Evolutionary conservation across 169 alveolate species (phyloP), one percentile per base, ranked within the genome.

Genomic region (Plasmodium yoelii): DNA sequence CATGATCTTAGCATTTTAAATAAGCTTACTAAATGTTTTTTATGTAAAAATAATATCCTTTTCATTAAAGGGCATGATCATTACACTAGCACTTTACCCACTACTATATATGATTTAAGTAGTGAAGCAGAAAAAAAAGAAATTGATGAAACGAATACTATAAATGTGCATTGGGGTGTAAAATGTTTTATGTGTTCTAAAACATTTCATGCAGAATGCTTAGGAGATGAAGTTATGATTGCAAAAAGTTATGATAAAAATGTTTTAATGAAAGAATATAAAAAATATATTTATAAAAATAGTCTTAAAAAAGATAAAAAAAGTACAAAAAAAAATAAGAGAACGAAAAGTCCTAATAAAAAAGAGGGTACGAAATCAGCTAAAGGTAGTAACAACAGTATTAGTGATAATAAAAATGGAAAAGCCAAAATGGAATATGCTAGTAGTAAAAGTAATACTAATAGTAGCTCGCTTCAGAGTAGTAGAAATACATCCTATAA

Each of bases 41-140:
- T 67, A 51, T 80, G 90, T 80, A 65, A 65, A 44, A 53, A 34
- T 15, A 67, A 13, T 22, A 80, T 80, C n/a, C 65, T 65, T 3
- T 67, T 80, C 49, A 80, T 80, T 15, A 80, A 80, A 53, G 90
- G 90, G 6, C 71, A 80, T 67, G 90, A 80, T 12, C 90, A 80
- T 80, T 80, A 80, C 61, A 80, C 84, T 7, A 65, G 28, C 47
- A 80, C 34, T 47, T 61, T 80, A 22, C 68, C 90, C 9, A 28
- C 72, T 22, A 39, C 42, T 7, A 80, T 80, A 51, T 80, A 80
- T 28, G 84, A 80, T 4, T 65, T 80, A 15, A 53, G 90, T 57
- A 42, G 72, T 19, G 90, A 80, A 51, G 5, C 18, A 4, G 73
- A 67, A 55, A 80, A 80, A 65, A 80, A 80, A 47, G 82, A 65